phyloP scores from a whole-genome alignment of 2,329 filamentous ascomycete species.

The Pestalotiopsis fici region DNA sequence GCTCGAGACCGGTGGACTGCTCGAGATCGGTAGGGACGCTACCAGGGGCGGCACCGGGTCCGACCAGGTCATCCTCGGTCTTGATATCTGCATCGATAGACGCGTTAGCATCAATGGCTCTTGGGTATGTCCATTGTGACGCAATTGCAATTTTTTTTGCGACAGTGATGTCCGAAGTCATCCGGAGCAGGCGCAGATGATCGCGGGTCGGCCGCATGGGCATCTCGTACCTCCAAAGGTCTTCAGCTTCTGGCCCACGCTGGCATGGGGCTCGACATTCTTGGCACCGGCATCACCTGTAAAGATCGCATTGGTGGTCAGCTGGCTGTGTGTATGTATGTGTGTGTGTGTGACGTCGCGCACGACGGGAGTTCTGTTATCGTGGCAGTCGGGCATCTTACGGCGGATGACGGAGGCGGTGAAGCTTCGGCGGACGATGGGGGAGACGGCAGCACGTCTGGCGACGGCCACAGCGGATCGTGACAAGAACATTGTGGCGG shows the following conservation, averaged over 20 bases:
- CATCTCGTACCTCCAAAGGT: conserved; percentile 44
- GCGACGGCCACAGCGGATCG: conserved; percentile 62
- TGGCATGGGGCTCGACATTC: conserved; percentile 47
- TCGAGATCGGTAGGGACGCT: conserved; percentile 92
- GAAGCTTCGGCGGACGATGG: conserved; percentile 60
- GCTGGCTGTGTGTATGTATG: neutral
- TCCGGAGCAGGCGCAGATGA: neutral
- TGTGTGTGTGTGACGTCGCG: neutral
- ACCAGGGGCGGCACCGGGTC: conserved; percentile 79
- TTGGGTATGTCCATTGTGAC: neutral
- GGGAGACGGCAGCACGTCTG: conserved; percentile 57
- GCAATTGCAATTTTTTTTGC: neutral
- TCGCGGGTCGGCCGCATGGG: neutral
- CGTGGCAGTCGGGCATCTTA: conserved; percentile 37
- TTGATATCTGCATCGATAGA: conserved; percentile 71
- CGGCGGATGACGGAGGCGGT: conserved; percentile 61
- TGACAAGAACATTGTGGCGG: conserved; percentile 61
- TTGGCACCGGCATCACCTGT: conserved; percentile 31
- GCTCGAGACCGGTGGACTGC: conserved; percentile 95
- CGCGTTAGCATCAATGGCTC: neutral
- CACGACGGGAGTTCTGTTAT: neutral
- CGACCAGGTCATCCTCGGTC: conserved; percentile 77
- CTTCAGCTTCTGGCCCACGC: conserved; percentile 39
- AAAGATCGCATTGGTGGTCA: conserved; percentile 5
- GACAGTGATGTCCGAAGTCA: neutral